Conservation (phyloP, 805 yeast genomes). For the Candida lessepsii region DNA sequence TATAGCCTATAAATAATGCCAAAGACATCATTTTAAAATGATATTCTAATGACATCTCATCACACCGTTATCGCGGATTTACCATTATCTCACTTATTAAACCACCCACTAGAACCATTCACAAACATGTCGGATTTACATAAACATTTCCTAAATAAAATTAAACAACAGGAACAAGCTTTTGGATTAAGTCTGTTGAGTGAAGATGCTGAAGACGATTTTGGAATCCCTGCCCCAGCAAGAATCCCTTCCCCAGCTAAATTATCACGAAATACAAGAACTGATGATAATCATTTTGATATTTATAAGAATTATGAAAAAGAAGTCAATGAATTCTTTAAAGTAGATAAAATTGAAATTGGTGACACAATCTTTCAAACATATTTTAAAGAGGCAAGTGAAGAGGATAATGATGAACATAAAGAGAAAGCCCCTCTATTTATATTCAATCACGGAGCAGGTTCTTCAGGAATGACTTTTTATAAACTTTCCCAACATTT, state of each 20-base stretch:
- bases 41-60: background rate
- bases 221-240: background rate
- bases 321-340: constrained; percentile 1
- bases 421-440: constrained; percentile 50
- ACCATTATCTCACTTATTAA: too few species aligned
- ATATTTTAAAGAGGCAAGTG: constrained; percentile 64
- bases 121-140: constrained; percentile 34
- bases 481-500: constrained; percentile 45
- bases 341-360: constrained; percentile 16
- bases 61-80: too few species aligned
- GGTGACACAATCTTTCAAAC: constrained; percentile 32
- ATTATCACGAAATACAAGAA: constrained; percentile 11
- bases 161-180: constrained; percentile 24
- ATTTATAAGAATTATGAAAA: constrained; percentile 7
- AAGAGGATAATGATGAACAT: background rate
- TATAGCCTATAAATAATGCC: constrained; percentile 38
- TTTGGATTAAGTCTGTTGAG: constrained; percentile 20
- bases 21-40: constrained; percentile 27
- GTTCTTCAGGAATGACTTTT: constrained; percentile 81
- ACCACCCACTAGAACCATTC: too few species aligned
- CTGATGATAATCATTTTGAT: constrained; percentile 10
- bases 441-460: constrained; percentile 92
- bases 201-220: constrained; percentile 16
- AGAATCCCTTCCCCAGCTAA: too few species aligned
- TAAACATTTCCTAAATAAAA: constrained; percentile 22